A percentile compares a stretch with the other conserved stretches of the same genome.
Evolutionary conservation across 2,329 filamentous ascomycete species (phyloP).

Genomic region (Pseudogymnoascus verrucosus): DNA sequence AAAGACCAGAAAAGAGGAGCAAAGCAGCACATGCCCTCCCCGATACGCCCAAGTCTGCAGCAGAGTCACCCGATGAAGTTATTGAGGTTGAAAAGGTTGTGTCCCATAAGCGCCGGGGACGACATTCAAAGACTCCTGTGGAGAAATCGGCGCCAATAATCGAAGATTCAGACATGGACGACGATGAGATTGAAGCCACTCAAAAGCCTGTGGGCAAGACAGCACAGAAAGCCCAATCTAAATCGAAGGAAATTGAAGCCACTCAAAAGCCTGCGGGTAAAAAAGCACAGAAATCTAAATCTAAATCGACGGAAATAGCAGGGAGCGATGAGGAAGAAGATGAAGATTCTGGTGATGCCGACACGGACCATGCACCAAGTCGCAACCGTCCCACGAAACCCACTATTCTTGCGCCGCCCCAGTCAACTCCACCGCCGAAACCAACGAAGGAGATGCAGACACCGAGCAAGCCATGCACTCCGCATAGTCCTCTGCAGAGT

Average conservation of each 20-base stretch:
- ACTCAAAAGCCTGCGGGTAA: neutral
- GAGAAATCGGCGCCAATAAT: neutral
- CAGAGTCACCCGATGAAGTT: neutral
- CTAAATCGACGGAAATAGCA: neutral
- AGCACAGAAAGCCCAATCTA: neutral
- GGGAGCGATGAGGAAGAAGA: neutral
- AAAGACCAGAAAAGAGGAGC: neutral
- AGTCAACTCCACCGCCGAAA: neutral
- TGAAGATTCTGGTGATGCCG: neutral
- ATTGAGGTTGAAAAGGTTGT: neutral
- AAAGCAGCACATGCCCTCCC: neutral
- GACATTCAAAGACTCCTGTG: neutral
- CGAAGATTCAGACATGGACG: neutral
- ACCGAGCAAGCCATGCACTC: constrained; percentile 6
- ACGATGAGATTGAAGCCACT: neutral
- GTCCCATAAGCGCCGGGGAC: neutral
- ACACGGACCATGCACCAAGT: neutral
- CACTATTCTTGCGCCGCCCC: neutral
- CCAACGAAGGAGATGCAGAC: constrained; percentile 15
- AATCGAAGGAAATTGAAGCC: neutral
- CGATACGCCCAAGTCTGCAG: neutral
- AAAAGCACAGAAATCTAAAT: neutral
- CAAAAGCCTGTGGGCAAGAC: neutral
- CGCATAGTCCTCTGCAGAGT: constrained; percentile 14
- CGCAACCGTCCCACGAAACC: neutral